These are phyloP conservation scores for Diaporthe sp. DNA, from an alignment of 2,329 filamentous ascomycete genomes.

Conservation along the genomic window DNA sequence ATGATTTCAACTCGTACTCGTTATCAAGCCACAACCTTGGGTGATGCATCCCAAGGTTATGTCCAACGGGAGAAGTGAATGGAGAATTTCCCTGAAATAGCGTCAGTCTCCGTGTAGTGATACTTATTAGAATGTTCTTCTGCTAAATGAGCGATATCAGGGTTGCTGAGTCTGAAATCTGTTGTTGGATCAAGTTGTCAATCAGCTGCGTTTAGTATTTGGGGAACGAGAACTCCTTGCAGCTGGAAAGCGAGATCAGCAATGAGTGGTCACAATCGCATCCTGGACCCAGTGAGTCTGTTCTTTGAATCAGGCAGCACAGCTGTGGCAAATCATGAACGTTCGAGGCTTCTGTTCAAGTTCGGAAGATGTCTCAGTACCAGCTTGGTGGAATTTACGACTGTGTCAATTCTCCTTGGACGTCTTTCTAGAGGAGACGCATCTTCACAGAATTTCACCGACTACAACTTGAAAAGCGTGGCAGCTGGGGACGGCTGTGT, in stretches of 20 bases:
- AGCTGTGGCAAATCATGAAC: background rate
- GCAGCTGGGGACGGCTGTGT: background rate
- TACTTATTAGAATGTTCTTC: background rate
- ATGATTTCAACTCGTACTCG: background rate
- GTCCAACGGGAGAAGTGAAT: background rate
- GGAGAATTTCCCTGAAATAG: background rate
- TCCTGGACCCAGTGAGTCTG: background rate
- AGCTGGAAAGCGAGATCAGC: background rate
- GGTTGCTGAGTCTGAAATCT: background rate
- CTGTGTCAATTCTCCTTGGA: background rate
- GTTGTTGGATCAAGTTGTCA: background rate
- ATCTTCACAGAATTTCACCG: rapidly evolving
- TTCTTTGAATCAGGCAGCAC: background rate
- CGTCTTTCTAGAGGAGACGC: background rate
- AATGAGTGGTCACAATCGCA: too few relatives aligned
- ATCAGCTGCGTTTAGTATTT: background rate
- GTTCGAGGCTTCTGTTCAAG: background rate
- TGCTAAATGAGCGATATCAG: background rate
- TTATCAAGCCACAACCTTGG: background rate
- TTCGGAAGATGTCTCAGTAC: background rate
- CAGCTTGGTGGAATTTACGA: background rate
- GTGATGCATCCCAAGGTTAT: background rate
- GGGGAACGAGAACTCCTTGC: background rate
- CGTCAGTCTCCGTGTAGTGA: background rate
- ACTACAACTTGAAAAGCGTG: background rate